Conservation (phyloP, 192 early-diverging fungal genomes). For the Coemansia guatemalensis region DNA sequence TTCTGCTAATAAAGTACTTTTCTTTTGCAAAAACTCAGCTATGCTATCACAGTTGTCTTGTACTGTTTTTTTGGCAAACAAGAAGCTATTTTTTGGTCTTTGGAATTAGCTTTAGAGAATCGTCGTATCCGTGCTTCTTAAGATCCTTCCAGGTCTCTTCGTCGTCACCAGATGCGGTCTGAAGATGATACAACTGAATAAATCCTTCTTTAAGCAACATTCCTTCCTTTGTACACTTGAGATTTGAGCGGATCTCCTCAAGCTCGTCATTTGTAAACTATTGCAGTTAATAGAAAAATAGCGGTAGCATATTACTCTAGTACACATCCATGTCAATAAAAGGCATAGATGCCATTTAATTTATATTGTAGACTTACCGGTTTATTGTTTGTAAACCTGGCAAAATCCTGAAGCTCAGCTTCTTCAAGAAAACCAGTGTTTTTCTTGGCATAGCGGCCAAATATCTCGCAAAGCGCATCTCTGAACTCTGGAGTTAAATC, state of each 20-base stretch:
- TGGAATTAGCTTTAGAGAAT: slow-evolving; percentile 14
- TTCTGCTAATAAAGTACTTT: too few relatives aligned
- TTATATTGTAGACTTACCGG: too few relatives aligned
- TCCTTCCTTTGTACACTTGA: slow-evolving; percentile 65
- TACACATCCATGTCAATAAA: too few relatives aligned
- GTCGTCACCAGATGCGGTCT: slow-evolving; percentile 61
- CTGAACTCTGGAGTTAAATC: too few relatives aligned
- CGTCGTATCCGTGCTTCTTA: slow-evolving; percentile 57
- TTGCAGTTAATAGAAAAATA: background rate
- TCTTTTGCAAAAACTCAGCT: too few relatives aligned
- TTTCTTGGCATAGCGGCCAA: background rate
- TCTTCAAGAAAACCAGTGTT: background rate
- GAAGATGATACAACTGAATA: slow-evolving; percentile 78
- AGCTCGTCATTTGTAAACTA: slow-evolving; percentile 42
- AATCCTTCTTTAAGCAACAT: slow-evolving; percentile 68
- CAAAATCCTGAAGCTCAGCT: too few relatives aligned
- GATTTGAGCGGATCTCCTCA: slow-evolving; percentile 65
- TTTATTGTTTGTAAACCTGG: too few relatives aligned
- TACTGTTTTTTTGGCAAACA: too few relatives aligned
- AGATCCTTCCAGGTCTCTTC: slow-evolving; percentile 79
- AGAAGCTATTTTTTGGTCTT: too few relatives aligned
- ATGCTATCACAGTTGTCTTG: too few relatives aligned
- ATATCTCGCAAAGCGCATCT: background rate
- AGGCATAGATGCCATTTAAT: too few relatives aligned
- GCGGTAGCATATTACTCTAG: too few relatives aligned